phyloP scores from a whole-genome alignment of 1,284 basidiomycete genomes.

The Sporisorium iseilematis-ciliati region DNA sequence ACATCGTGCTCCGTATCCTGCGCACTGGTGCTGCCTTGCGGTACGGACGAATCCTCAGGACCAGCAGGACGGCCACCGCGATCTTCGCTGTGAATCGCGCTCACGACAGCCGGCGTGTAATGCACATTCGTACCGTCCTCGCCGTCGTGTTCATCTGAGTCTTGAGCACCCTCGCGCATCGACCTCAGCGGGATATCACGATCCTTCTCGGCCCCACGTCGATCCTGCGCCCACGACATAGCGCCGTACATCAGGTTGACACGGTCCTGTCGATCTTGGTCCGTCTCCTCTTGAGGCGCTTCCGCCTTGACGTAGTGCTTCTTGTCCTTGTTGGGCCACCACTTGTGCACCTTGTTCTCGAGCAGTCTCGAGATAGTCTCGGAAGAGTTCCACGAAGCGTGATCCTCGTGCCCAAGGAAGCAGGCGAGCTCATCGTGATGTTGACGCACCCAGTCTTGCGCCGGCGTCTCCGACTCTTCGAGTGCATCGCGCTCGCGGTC shows the following conservation, averaged over 20 bases:
- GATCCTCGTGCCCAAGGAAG: constrained; percentile 46
- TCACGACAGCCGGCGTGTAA: constrained; percentile 15
- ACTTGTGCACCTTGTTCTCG: constrained; percentile 41
- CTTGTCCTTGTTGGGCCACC: constrained; percentile 42
- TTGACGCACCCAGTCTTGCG: constrained; percentile 55
- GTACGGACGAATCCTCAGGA: constrained; percentile 34
- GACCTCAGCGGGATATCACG: constrained; percentile 19
- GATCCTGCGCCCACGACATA: constrained; percentile 48
- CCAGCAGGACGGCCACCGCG: constrained; percentile 23
- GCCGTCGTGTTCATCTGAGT: not conserved
- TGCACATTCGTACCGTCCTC: not conserved
- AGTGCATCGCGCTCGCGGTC: constrained; percentile 54
- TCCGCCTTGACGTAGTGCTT: constrained; percentile 42
- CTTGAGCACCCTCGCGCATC: not conserved
- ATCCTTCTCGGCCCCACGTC: constrained; percentile 18
- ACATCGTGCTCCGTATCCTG: constrained; percentile 27
- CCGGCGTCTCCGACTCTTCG: constrained; percentile 45
- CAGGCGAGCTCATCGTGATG: constrained; percentile 52
- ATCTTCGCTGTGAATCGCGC: constrained; percentile 8
- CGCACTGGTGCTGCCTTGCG: constrained; percentile 33
- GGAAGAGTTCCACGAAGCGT: constrained; percentile 44
- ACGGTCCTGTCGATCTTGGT: constrained; percentile 38
- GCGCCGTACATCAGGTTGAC: constrained; percentile 48
- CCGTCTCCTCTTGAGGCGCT: constrained; percentile 43
- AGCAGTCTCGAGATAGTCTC: constrained; percentile 50